These are phyloP conservation scores for Penicillium coffeae DNA, from an alignment of 495 filamentous ascomycete species.

Conservation along the genomic window DNA sequence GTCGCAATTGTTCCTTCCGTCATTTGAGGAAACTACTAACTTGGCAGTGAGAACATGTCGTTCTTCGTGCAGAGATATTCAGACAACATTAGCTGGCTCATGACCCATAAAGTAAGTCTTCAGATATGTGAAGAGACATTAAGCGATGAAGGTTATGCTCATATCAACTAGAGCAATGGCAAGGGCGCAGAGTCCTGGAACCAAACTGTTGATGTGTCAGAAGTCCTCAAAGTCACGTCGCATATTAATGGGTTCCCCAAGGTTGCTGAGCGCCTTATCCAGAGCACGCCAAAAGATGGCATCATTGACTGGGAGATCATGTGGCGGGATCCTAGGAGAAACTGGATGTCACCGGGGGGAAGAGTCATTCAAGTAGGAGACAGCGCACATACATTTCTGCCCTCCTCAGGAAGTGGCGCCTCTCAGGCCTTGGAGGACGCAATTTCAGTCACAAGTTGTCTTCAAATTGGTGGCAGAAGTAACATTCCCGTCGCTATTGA, in stretches of 20 bases:
- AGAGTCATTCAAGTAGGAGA: constrained; percentile 63
- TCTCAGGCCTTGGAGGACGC: constrained; percentile 71
- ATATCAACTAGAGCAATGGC: neutral
- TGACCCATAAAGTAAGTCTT: too few species aligned
- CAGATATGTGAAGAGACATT: too few species aligned
- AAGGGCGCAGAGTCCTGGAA: neutral
- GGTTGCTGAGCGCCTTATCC: constrained; percentile 1
- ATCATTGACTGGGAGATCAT: constrained; percentile 1
- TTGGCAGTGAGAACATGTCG: too few species aligned
- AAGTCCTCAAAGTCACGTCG: constrained; percentile 1
- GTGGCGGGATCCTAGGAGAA: constrained; percentile 4
- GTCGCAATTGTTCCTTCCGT: too few species aligned
- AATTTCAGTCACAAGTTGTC: constrained; percentile 56
- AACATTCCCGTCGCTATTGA: constrained; percentile 28
- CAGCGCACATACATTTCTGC: constrained; percentile 67
- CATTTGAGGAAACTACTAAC: too few species aligned
- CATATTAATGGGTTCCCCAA: constrained; percentile 2
- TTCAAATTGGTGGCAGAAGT: constrained; percentile 49
- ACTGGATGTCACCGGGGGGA: constrained; percentile 45
- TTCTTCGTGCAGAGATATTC: too few species aligned
- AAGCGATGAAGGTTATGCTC: too few species aligned
- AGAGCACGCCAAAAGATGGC: neutral
- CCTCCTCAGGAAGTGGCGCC: constrained; percentile 63
- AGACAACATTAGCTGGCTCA: too few species aligned
- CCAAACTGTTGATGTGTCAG: neutral